These are phyloP conservation scores for Spatholobus suberectus DNA, from an alignment of 306 rosid species.

Conservation along the genomic window DNA sequence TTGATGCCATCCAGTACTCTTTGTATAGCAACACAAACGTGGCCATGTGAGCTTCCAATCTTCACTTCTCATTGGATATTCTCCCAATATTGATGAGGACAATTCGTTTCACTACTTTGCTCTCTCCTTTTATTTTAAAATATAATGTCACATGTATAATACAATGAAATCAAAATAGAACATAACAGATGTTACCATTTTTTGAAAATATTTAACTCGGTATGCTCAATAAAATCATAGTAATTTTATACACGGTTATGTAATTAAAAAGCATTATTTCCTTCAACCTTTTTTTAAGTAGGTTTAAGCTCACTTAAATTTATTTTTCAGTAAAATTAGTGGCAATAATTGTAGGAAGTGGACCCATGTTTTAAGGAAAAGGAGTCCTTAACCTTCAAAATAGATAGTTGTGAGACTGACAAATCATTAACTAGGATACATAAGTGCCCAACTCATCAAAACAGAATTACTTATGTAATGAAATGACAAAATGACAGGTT, in stretches of 20 bases:
- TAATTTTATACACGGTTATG: background rate
- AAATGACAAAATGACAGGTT: conserved; percentile 24
- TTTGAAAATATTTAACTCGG: background rate
- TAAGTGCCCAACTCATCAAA: conserved; percentile 20
- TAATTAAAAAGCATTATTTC: background rate
- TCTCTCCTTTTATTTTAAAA: background rate
- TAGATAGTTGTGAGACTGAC: conserved; percentile 5
- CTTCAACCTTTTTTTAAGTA: no score
- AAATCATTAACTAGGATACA: background rate
- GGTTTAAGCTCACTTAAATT: background rate
- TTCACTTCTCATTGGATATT: conserved; percentile 46
- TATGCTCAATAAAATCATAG: background rate
- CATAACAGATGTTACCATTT: background rate
- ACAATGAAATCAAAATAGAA: no score
- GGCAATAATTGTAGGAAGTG: background rate
- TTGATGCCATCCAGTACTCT: conserved; percentile 49
- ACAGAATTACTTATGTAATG: conserved; percentile 1
- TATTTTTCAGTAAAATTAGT: background rate
- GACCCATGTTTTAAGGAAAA: background rate
- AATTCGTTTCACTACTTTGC: conserved; percentile 20
- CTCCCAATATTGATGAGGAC: conserved; percentile 18
- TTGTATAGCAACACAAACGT: conserved; percentile 37
- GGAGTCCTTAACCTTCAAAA: background rate
- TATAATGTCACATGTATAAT: background rate
- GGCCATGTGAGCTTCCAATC: conserved; percentile 45